Conservation (phyloP, 106 monocot species). For the Posidonia australis region DNA sequence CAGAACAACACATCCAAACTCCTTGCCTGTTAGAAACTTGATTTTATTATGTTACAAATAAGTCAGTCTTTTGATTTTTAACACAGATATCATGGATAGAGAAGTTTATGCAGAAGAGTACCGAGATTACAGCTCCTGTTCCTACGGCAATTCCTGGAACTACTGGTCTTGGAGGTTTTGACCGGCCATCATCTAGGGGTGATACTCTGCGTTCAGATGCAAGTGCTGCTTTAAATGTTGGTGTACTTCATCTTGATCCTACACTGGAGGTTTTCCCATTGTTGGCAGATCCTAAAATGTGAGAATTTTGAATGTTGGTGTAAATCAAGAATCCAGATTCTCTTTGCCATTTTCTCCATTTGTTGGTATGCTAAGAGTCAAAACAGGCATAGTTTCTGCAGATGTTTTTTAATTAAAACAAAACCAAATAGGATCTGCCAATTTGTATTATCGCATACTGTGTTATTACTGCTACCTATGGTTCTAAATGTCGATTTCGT, state of each 20-base stretch:
- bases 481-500: too few species aligned
- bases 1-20: too few species aligned
- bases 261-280: conserved; percentile 92
- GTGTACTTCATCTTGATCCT: conserved; percentile 94
- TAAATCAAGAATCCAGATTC: neutral
- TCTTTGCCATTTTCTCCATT: too few species aligned
- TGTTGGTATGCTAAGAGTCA: too few species aligned
- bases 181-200: conserved; percentile 81
- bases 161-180: conserved; percentile 98
- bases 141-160: conserved; percentile 89
- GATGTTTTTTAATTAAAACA: neutral
- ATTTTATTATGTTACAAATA: neutral
- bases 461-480: neutral
- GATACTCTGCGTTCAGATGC: conserved; percentile 73
- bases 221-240: conserved; percentile 87
- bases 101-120: conserved; percentile 92
- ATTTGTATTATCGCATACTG: too few species aligned
- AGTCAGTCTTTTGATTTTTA: neutral
- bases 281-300: conserved; percentile 78
- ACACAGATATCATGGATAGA: conserved; percentile 99
- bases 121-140: conserved; percentile 86
- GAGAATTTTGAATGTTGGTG: conserved; percentile 2
- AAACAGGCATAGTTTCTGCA: too few species aligned
- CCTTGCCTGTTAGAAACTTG: too few species aligned
- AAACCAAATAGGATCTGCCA: neutral